Percentiles rank a stretch among this genome's conserved stretches.
phyloP scores from a whole-genome alignment of 208 protist genomes.

The Blechomonas ayalai region DNA sequence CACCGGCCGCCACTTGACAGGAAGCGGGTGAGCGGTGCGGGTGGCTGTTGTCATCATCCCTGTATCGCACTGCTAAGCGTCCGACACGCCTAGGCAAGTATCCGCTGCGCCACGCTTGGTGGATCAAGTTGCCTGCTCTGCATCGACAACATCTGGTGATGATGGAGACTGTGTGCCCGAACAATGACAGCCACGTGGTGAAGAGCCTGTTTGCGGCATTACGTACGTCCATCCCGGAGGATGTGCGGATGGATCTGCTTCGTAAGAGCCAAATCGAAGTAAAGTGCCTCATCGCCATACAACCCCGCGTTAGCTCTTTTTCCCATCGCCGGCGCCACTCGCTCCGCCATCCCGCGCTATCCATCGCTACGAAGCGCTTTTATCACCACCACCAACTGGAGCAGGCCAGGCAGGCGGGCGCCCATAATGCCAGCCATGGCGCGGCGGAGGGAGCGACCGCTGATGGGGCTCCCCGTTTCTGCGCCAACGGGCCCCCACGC shows the following conservation, averaged over 20 bases:
- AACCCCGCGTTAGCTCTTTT: slow-evolving; percentile 64
- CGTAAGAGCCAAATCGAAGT: slow-evolving; percentile 39
- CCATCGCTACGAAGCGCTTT: slow-evolving; percentile 68
- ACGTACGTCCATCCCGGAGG: slow-evolving; percentile 44
- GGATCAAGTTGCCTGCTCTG: too few species aligned
- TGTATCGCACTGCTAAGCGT: too few species aligned
- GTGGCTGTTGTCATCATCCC: too few species aligned
- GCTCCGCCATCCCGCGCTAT: slow-evolving; percentile 71
- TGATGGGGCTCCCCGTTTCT: background rate
- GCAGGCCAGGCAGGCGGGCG: background rate
- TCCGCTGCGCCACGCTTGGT: too few species aligned
- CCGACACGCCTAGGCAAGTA: too few species aligned
- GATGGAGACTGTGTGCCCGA: too few species aligned
- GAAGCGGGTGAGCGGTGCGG: too few species aligned
- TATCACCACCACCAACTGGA: slow-evolving; percentile 25
- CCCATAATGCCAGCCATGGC: background rate
- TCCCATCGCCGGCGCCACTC: slow-evolving; percentile 58
- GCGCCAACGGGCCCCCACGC: background rate
- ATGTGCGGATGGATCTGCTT: slow-evolving; percentile 30
- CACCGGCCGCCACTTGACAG: too few species aligned
- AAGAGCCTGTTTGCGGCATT: slow-evolving; percentile 62
- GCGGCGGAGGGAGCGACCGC: too few species aligned
- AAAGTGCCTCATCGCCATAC: slow-evolving; percentile 61
- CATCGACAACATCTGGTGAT: too few species aligned
- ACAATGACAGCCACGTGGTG: slow-evolving; percentile 23